A percentile compares a stretch with the other conserved stretches of the same genome.
phyloP scores from a whole-genome alignment of 148 eudicot genomes.

The Gaultheria prostrata region DNA sequence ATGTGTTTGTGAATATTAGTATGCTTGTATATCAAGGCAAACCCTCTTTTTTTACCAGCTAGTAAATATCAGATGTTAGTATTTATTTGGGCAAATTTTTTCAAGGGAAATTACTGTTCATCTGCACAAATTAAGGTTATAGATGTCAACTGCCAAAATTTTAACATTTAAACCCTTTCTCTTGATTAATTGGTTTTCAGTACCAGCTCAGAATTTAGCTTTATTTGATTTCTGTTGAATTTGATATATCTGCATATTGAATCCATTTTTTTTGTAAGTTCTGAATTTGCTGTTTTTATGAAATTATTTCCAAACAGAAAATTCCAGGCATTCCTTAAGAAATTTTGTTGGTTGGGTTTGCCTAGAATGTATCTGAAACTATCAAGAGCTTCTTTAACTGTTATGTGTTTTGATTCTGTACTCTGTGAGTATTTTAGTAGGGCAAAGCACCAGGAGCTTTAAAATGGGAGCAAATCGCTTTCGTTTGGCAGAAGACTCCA shows the following conservation, averaged over 20 bases:
- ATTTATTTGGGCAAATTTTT: not conserved
- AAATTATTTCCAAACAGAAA: not conserved
- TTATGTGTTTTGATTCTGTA: not conserved
- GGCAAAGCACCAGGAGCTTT: no score
- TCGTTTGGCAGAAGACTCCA: constrained; percentile 15
- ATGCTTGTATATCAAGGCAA: constrained; percentile 7
- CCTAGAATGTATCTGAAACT: not conserved
- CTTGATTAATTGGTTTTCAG: not conserved
- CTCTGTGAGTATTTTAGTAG: not conserved
- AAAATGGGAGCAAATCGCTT: not conserved
- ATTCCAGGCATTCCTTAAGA: not conserved
- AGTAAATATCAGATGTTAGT: not conserved
- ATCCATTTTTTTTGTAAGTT: not conserved
- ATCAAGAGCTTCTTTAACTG: not conserved
- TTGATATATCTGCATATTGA: not conserved
- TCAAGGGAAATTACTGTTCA: not conserved
- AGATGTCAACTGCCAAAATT: not conserved
- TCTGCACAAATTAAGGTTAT: not conserved
- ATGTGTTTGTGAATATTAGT: not conserved
- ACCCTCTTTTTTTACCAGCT: not conserved
- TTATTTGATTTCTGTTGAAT: not conserved
- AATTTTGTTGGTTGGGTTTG: not conserved
- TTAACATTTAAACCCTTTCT: not conserved
- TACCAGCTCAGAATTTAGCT: not conserved
- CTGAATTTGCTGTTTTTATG: not conserved